Conservation (phyloP, 768 basidiomycete species). For the Chalciporus pseudorubinellus region DNA sequence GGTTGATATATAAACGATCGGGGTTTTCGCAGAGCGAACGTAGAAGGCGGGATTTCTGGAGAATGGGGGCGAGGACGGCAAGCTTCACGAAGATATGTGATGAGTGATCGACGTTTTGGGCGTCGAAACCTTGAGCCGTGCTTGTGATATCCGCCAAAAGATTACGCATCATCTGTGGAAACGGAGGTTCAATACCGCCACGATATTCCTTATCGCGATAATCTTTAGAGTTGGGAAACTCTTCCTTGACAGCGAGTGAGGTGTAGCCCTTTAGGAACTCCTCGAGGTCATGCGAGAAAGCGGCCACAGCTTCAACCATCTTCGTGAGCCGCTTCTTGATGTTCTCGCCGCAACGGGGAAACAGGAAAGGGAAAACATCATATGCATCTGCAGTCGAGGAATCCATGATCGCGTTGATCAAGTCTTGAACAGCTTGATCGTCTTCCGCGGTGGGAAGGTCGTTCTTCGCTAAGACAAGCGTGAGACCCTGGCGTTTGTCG, state of each 20-base stretch:
- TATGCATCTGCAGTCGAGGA: too few relatives aligned
- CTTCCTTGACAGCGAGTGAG: neutral
- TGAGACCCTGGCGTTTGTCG: neutral
- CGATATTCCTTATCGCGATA: neutral
- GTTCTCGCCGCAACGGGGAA: too few relatives aligned
- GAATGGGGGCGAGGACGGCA: neutral
- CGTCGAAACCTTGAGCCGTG: neutral
- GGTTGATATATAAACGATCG: too few relatives aligned
- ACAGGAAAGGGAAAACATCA: too few relatives aligned
- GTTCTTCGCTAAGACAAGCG: neutral
- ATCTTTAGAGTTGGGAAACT: neutral
- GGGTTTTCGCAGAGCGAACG: neutral
- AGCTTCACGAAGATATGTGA: neutral
- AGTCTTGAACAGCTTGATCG: too few relatives aligned
- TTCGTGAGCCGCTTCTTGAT: neutral
- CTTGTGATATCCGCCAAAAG: neutral
- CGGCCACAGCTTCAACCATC: neutral
- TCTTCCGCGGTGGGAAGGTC: too few relatives aligned
- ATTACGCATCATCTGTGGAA: neutral
- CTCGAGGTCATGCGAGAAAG: neutral
- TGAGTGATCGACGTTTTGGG: neutral
- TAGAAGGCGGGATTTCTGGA: neutral
- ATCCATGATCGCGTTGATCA: too few relatives aligned
- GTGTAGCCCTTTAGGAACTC: neutral
- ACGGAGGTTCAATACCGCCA: too few relatives aligned